Evolutionary conservation across 116 monocot species (phyloP).

Genomic region (Trichopus zeylanicus): DNA sequence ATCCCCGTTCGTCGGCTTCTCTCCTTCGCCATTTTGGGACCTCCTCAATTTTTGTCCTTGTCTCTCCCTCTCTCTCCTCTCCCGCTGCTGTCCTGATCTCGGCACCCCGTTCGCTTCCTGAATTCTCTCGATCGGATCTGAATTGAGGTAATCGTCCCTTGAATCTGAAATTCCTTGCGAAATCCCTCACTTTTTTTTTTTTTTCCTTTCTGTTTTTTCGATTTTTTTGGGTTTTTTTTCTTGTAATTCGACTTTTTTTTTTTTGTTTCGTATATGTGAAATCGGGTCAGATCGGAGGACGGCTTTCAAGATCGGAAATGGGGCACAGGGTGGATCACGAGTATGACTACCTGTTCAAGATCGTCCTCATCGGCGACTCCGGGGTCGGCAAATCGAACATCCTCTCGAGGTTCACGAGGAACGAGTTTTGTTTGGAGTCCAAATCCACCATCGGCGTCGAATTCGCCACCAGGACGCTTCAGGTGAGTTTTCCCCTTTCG

Average conservation of each 20-base stretch:
- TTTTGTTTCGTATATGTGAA: too few relatives aligned
- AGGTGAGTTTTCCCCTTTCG: constrained; percentile 34
- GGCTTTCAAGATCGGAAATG: constrained; percentile 12
- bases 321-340: constrained; percentile 70
- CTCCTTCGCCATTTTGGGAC: too few relatives aligned
- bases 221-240: neutral
- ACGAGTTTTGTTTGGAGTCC: constrained; percentile 82
- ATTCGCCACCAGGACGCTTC: constrained; percentile 86
- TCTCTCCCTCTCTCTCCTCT: too few relatives aligned
- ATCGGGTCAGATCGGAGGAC: neutral
- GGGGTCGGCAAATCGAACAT: constrained; percentile 94
- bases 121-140: neutral
- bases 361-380: constrained; percentile 84
- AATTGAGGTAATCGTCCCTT: neutral
- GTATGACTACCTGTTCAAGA: constrained; percentile 92
- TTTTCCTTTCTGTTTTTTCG: neutral
- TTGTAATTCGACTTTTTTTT: too few relatives aligned
- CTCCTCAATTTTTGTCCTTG: too few relatives aligned
- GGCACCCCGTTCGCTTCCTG: too few relatives aligned
- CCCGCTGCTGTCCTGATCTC: too few relatives aligned
- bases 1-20: too few relatives aligned
- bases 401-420: constrained; percentile 77
- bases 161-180: neutral
- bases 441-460: constrained; percentile 94
- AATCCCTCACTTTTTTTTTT: too few relatives aligned